Evolutionary conservation across 805 yeast genomes (phyloP), one percentile per base, ranked within the genome.

Genomic region (Priceomyces medius): DNA sequence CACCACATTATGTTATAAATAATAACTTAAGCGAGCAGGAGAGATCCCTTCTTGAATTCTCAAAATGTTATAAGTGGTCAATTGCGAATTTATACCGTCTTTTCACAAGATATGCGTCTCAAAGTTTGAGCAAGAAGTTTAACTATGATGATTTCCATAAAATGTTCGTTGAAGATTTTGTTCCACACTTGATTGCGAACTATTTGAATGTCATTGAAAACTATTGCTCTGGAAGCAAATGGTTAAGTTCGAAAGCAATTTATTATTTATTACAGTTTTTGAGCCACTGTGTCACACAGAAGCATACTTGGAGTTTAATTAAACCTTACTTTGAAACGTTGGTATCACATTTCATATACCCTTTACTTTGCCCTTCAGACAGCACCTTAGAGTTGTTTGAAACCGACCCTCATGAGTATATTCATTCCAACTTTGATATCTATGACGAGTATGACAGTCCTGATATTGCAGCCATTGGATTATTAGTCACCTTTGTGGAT

Each of bases 361-460:
- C 96, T 2, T 65, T 85, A 42, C 63, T 91, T 43, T 79, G 89
- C 49, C 85, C 93, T 1, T 72, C 76, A 6, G 82, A 81, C 40
- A 80, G 76, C 5, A 79, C 80, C 14, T 66, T 88, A 42, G 95
- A 86, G 49, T 63, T 78, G 3, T 90, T 86, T 64, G 95, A 88
- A 47, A 80, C 76, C 46, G 97, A 90, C 53, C 97, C 97, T 3
- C 84, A 80, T 42, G 97, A 89, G 58, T 93, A 88, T 59, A 80
- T 91, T 41, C 86, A 88, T 59, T 71, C 81, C 39, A 77, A 77
- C 40, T 73, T 88, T 53, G 72, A 68, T 48, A 51, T 58, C 26
- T 60, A 83, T 50, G 93, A 85, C 40, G 80, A 73, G 31, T 54
- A 67, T 29, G 70, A 63, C 45, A 74, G 88, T 1, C 86, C 95